Percentiles rank a stretch among this genome's conserved stretches.
These are phyloP conservation scores for Colletotrichum lini DNA, from an alignment of 2,329 filamentous ascomycete species.

Conservation along the genomic window DNA sequence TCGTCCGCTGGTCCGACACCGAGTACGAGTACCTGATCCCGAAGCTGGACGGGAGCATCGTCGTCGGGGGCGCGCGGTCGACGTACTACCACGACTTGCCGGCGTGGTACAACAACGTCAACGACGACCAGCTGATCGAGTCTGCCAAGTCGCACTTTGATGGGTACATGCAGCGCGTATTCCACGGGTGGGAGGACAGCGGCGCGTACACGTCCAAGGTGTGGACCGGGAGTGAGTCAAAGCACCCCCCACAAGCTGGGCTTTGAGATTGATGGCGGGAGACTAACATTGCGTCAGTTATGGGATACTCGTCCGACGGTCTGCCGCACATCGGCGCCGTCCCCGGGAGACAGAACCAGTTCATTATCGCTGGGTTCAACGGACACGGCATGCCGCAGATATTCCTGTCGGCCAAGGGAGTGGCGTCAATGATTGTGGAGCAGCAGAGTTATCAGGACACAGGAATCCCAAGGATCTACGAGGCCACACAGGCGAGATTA, in stretches of 20 bases:
- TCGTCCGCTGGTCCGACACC: slow-evolving; percentile 68
- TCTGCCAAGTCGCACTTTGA: slow-evolving; percentile 58
- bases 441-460: slow-evolving; percentile 51
- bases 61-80: slow-evolving; percentile 59
- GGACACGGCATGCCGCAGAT: slow-evolving; percentile 67
- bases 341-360: slow-evolving; percentile 56
- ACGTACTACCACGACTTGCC: slow-evolving; percentile 50
- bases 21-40: slow-evolving; percentile 79
- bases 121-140: slow-evolving; percentile 58
- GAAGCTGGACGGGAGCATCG: slow-evolving; percentile 61
- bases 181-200: slow-evolving; percentile 61
- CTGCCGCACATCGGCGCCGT: slow-evolving; percentile 61
- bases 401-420: slow-evolving; percentile 55
- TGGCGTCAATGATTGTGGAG: slow-evolving; percentile 57
- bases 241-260: background rate
- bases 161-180: slow-evolving; percentile 62
- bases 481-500: slow-evolving; percentile 51
- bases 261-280: too few relatives aligned
- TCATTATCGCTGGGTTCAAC: slow-evolving; percentile 64
- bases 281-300: slow-evolving; percentile 49
- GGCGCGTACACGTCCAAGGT: slow-evolving; percentile 53
- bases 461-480: slow-evolving; percentile 54
- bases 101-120: slow-evolving; percentile 59
- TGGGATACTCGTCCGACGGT: slow-evolving; percentile 59
- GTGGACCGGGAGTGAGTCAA: slow-evolving; percentile 59